Evolutionary conservation across 1,284 basidiomycete species (phyloP), one percentile per base, ranked within the genome.

Genomic region (Microbotryomycetes sp.): DNA sequence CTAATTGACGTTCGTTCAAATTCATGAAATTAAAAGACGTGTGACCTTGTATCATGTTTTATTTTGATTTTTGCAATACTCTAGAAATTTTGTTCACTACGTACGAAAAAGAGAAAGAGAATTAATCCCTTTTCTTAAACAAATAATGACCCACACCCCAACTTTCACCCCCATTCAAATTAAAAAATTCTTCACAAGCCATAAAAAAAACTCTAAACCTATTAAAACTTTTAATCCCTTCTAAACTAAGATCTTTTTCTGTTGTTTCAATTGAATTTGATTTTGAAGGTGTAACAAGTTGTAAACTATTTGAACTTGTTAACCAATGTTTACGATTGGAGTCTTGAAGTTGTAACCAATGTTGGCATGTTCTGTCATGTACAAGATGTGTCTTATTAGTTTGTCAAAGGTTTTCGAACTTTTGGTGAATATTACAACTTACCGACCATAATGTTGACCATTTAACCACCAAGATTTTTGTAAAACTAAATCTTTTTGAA

Each of bases 151-250:
- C 82, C 0, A 83, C 78, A 7, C 82, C 82, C 82, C 82, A 83
- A 48, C 84, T 82, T 74, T 88, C 80, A 2, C 87, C 86, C 5
- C 74, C 74, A 68, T 87, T 81, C 73, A 85, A 78, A 6, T 78
- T 83, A 73, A 89, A 89, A 64, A 88, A 79, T 71, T 88, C 87
- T 5, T 85, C 84, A 66, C 85, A 86, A 16, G 86, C 85, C 72
- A 88, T 80, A 71, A 86, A 88, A 74, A 88, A 88, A 32, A 87
- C 83, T 23, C 85, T 31, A 25, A 56, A 80, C 80, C 83, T 75
- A 66, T 84, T 81, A 68, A 85, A 88, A 22, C 81, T 80, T 73
- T 85, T 86, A 30, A 76, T 76, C 1, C 81, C 86, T 68, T 86
- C 83, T 31, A 78, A 77, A 26, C 77, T 75, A 31, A 75, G 67